Percentiles rank a stretch among this genome's conserved stretches.
phyloP scores from a whole-genome alignment of 164 flowering plant genomes.

The Tinospora cordifolia region DNA sequence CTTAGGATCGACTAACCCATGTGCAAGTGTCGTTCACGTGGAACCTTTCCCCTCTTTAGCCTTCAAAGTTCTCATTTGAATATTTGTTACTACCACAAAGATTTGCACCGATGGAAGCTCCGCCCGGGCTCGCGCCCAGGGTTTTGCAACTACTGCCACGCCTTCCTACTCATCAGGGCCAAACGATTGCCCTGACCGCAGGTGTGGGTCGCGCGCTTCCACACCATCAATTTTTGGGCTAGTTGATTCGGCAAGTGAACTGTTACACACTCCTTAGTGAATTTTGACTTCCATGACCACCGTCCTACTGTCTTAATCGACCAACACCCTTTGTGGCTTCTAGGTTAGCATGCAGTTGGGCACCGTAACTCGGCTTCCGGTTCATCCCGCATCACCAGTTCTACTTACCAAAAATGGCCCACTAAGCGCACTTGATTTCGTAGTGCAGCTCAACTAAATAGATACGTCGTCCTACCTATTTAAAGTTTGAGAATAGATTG shows the following conservation, averaged over 20 bases:
- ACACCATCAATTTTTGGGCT: conserved; percentile 62
- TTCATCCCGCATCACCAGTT: neutral
- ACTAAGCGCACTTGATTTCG: too few relatives aligned
- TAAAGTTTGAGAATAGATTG: too few relatives aligned
- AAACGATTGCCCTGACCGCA: neutral
- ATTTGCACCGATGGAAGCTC: neutral
- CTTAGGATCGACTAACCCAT: conserved; percentile 6
- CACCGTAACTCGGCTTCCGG: neutral
- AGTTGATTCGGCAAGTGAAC: conserved; percentile 56
- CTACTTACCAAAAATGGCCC: too few relatives aligned
- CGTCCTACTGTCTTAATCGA: neutral
- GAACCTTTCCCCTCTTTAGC: too few relatives aligned
- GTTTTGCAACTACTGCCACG: too few relatives aligned
- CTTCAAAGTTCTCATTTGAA: too few relatives aligned
- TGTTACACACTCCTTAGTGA: conserved; percentile 41
- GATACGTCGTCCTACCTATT: neutral
- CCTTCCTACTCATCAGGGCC: conserved; percentile 9
- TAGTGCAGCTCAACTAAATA: neutral
- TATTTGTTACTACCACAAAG: too few relatives aligned
- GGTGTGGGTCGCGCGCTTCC: conserved; percentile 46
- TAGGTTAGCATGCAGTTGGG: neutral
- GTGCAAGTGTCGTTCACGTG: neutral
- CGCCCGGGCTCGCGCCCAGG: neutral
- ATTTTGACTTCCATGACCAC: conserved; percentile 19
- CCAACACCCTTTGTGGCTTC: neutral